Conservation (phyloP, 2,329 filamentous ascomycete genomes). For the Fusarium irregulare region DNA sequence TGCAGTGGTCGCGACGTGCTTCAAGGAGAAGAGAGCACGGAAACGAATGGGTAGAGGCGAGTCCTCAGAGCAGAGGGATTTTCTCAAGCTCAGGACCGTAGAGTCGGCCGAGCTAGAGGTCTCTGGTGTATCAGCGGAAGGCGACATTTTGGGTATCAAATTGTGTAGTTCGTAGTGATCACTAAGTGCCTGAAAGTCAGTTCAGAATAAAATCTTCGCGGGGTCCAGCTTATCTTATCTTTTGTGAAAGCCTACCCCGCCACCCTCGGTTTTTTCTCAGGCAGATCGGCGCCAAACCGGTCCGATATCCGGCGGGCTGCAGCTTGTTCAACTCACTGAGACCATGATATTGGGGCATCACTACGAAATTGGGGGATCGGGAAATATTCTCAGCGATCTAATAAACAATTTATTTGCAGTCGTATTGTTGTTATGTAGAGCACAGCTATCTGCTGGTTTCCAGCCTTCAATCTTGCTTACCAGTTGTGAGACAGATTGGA, state of each 20-base stretch:
- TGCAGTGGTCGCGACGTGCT: constrained; percentile 82
- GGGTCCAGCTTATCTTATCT: constrained; percentile 48
- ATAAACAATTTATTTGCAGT: not conserved
- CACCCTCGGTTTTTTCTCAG: constrained; percentile 15
- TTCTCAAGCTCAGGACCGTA: constrained; percentile 73
- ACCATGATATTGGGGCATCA: not conserved
- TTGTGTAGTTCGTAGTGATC: constrained; percentile 26
- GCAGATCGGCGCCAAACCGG: not conserved
- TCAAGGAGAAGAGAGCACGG: constrained; percentile 96
- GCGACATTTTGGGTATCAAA: constrained; percentile 42
- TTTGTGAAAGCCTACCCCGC: constrained; percentile 21
- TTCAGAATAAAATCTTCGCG: constrained; percentile 52
- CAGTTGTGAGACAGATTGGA: not conserved
- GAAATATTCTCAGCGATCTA: not conserved
- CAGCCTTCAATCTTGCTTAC: not conserved
- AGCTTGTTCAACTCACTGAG: not conserved
- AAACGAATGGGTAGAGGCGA: constrained; percentile 90
- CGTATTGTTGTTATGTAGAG: not conserved
- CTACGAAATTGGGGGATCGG: not conserved
- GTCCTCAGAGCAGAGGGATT: constrained; percentile 81
- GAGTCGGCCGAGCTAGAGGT: constrained; percentile 44
- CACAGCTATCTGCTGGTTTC: not conserved
- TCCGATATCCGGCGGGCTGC: constrained; percentile 16
- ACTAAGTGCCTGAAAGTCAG: constrained; percentile 21
- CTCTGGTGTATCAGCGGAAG: constrained; percentile 40